A percentile compares a stretch with the other conserved stretches of the same genome.
These are phyloP conservation scores for Tuber microsphaerosporum DNA, from an alignment of 495 filamentous ascomycete species.

Conservation along the genomic window DNA sequence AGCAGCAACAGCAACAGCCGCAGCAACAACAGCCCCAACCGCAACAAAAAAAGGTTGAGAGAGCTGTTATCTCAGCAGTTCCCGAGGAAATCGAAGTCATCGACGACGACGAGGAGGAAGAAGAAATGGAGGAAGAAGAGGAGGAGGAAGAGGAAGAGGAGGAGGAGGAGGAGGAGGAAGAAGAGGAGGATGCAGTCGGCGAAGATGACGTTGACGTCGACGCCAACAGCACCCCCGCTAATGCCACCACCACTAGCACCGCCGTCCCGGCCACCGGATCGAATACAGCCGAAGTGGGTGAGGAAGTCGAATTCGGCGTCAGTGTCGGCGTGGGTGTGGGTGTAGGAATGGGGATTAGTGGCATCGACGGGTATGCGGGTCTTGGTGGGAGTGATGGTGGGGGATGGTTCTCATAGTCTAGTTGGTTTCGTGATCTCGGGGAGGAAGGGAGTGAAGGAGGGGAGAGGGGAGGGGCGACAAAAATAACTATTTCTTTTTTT, in stretches of 20 bases:
- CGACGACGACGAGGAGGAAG: not conserved
- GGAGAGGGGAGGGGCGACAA: not conserved
- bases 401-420: conserved; percentile 28
- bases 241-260: conserved; percentile 10
- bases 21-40: conserved; percentile 9
- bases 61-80: not conserved
- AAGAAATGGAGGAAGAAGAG: not conserved
- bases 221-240: not conserved
- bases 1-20: not conserved
- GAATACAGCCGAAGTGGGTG: conserved; percentile 2
- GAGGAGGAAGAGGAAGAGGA: conserved; percentile 15
- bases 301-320: conserved; percentile 11
- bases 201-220: not conserved
- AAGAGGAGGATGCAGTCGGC: not conserved
- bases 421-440: not conserved
- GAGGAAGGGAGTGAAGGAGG: not conserved
- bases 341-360: conserved; percentile 25
- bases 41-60: conserved; percentile 1
- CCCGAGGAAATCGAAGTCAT: not conserved
- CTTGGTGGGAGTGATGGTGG: conserved; percentile 27
- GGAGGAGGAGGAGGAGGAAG: conserved; percentile 12
- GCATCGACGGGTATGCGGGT: conserved; percentile 25
- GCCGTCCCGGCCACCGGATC: conserved; percentile 18
- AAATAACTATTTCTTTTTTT: not conserved
- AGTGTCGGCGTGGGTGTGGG: conserved; percentile 17